A percentile compares a stretch with the other conserved stretches of the same genome.
Evolutionary conservation across 495 filamentous ascomycete genomes (phyloP).

Genomic region (Niebla homalea): DNA sequence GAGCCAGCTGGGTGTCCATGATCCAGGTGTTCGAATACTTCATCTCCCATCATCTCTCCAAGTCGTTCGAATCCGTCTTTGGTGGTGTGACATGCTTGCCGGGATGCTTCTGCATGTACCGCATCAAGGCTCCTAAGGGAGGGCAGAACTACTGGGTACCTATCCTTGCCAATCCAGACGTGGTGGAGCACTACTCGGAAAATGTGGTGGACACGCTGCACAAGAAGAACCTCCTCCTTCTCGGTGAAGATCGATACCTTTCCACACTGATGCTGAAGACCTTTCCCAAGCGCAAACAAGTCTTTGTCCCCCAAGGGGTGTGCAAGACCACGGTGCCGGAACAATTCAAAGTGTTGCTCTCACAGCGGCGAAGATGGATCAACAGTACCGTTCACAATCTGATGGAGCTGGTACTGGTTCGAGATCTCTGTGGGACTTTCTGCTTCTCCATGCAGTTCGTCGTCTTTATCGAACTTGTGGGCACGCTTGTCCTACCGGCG

Average conservation of each 20-base stretch:
- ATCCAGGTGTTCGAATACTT: constrained; percentile 99
- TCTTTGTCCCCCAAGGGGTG: constrained; percentile 95
- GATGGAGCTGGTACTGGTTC: constrained; percentile 90
- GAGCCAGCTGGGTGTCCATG: constrained; percentile 84
- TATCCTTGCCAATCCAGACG: constrained; percentile 94
- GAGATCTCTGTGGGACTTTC: constrained; percentile 96
- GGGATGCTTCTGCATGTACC: constrained; percentile 99
- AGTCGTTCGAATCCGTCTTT: constrained; percentile 96
- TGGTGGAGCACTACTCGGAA: constrained; percentile 98
- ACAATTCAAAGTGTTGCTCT: constrained; percentile 79
- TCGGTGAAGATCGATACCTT: constrained; percentile 95
- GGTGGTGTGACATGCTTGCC: constrained; percentile 98
- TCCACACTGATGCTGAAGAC: constrained; percentile 96
- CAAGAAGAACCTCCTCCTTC: constrained; percentile 91
- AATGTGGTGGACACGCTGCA: constrained; percentile 98
- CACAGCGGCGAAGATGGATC: constrained; percentile 94
- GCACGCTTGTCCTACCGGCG: constrained; percentile 86
- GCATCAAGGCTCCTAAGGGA: constrained; percentile 97
- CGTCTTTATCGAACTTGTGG: constrained; percentile 89
- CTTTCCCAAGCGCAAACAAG: constrained; percentile 97
- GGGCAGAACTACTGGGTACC: constrained; percentile 99
- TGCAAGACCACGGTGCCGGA: constrained; percentile 98
- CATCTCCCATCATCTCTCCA: constrained; percentile 92
- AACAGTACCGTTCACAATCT: constrained; percentile 99
- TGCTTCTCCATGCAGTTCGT: constrained; percentile 99